Conservation (phyloP, 805 yeast genomes). For the Myxozyma neotropica region DNA sequence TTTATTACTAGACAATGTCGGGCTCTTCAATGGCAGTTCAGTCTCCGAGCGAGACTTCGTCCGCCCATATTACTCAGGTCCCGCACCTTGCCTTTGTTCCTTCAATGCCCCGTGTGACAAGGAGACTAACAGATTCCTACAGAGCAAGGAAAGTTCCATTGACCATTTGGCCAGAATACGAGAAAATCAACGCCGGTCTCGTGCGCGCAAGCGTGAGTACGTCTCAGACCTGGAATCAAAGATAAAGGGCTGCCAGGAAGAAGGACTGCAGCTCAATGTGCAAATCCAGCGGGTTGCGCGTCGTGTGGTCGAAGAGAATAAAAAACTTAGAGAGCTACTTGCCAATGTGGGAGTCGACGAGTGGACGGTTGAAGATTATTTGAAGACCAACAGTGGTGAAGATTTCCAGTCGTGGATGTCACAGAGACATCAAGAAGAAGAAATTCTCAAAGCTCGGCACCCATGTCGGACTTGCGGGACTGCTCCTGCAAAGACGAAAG, state of each 20-base stretch:
- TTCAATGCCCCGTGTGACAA: background rate
- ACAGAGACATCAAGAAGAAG: conserved; percentile 18
- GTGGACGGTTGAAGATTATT: conserved; percentile 20
- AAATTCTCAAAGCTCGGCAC: conserved; percentile 18
- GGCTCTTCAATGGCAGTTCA: background rate
- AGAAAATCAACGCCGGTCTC: conserved; percentile 30
- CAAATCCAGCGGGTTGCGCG: conserved; percentile 32
- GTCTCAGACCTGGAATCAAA: conserved; percentile 27
- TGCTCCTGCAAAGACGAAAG: conserved; percentile 9
- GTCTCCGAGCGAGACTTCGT: background rate
- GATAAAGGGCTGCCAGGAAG: conserved; percentile 25
- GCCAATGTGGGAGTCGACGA: conserved; percentile 19
- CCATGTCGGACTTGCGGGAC: conserved; percentile 30
- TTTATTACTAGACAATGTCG: background rate
- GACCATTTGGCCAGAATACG: conserved; percentile 28
- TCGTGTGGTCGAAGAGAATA: conserved; percentile 29
- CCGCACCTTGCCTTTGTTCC: too few species aligned
- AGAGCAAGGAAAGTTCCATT: background rate
- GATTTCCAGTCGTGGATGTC: conserved; percentile 4
- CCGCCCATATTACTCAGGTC: background rate
- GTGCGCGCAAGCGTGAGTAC: conserved; percentile 33
- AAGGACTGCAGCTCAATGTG: conserved; percentile 28
- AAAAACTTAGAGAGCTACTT: conserved; percentile 22
- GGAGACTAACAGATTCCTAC: background rate
- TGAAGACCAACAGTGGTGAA: conserved; percentile 12